Evolutionary conservation across 345 rosid species (phyloP).

Genomic region (Pugionium cornutum): DNA sequence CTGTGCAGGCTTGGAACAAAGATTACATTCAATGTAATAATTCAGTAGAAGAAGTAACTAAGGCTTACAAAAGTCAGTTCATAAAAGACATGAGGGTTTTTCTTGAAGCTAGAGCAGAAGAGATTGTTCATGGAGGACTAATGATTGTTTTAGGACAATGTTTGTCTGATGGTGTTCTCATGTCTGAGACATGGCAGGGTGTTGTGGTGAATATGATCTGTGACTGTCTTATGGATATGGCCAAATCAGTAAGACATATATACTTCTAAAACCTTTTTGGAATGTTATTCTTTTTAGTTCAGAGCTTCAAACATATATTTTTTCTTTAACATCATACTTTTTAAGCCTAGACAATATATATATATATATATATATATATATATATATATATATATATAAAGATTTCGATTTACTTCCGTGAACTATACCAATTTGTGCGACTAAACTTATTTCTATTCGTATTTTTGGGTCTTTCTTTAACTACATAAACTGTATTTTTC

Average conservation of each 20-base stretch:
- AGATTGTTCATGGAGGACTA: conserved; percentile 17
- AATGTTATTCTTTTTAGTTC: no score
- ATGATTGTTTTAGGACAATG: conserved; percentile 15
- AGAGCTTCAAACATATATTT: no score
- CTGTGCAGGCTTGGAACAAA: conserved; percentile 23
- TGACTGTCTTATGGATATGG: conserved; percentile 29
- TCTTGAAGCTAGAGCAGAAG: conserved; percentile 24
- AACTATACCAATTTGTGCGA: no score
- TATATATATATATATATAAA: no score
- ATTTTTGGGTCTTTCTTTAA: no score
- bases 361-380: no score
- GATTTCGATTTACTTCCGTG: no score
- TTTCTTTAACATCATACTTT: no score
- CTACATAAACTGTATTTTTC: no score
- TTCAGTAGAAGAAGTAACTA: not conserved
- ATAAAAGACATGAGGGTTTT: conserved; percentile 9
- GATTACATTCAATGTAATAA: conserved; percentile 11
- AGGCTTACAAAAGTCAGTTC: conserved; percentile 14
- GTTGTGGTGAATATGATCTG: conserved; percentile 1
- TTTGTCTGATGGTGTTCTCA: not conserved
- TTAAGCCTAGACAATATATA: no score
- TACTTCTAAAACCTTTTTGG: not conserved
- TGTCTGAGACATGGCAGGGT: conserved; percentile 5
- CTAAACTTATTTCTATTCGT: no score
- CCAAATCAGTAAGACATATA: conserved; percentile 7